Percentiles rank a stretch among this genome's conserved stretches.
phyloP scores from a whole-genome alignment of 345 rosid species.

The Stellera chamaejasme region DNA sequence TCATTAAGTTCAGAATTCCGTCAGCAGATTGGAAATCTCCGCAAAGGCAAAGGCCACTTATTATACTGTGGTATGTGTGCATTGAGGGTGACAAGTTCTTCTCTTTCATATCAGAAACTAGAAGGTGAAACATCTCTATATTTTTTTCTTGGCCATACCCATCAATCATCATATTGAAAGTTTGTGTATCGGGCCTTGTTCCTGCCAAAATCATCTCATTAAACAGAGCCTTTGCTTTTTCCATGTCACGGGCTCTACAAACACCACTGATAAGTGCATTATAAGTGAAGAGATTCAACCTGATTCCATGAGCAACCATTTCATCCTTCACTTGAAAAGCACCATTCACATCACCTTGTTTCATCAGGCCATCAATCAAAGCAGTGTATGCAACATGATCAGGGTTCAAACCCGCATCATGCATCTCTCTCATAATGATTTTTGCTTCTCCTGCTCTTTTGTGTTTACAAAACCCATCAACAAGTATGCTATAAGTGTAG shows the following conservation, averaged over 20 bases:
- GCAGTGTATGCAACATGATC: constrained; percentile 31
- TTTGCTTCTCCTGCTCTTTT: constrained; percentile 50
- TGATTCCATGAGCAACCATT: constrained; percentile 47
- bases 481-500: constrained; percentile 34
- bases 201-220: constrained; percentile 54
- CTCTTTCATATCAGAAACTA: constrained; percentile 52
- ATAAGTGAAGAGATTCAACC: constrained; percentile 30
- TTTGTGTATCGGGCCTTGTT: constrained; percentile 44
- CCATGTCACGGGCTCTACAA: constrained; percentile 55
- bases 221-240: constrained; percentile 49
- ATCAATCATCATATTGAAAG: constrained; percentile 52
- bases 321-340: constrained; percentile 49
- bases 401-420: constrained; percentile 35
- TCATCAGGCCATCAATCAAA: constrained; percentile 57
- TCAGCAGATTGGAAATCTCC: constrained; percentile 49
- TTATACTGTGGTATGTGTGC: constrained; percentile 37
- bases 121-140: constrained; percentile 25
- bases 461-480: constrained; percentile 49
- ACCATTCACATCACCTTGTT: constrained; percentile 38
- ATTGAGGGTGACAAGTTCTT: constrained; percentile 39
- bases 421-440: constrained; percentile 49
- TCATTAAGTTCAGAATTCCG: constrained; percentile 42
- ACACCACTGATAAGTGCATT: constrained; percentile 40
- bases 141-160: constrained; percentile 42
- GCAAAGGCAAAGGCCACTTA: constrained; percentile 44